phyloP scores from a whole-genome alignment of 1,139 yeast species.

The Saccharomyces pastorianus region DNA sequence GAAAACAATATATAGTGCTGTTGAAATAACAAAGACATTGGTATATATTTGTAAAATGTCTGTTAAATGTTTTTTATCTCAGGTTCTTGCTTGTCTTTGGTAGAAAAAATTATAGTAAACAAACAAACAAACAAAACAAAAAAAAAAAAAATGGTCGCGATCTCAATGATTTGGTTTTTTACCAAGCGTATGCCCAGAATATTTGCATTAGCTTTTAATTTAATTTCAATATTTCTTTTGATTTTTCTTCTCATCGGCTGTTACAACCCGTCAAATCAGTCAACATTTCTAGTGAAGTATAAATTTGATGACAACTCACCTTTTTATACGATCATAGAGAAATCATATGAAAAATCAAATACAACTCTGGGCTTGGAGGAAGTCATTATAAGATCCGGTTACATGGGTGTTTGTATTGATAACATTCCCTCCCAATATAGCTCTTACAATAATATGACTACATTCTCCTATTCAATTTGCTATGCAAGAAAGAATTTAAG shows the following conservation, averaged over 20 bases:
- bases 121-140: not conserved
- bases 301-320: conserved; percentile 23
- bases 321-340: conserved; percentile 21
- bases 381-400: conserved; percentile 25
- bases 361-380: conserved; percentile 21
- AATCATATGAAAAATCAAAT: conserved; percentile 16
- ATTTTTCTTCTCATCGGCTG: conserved; percentile 29
- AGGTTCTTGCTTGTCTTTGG: not conserved
- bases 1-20: not conserved
- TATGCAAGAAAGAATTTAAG: conserved; percentile 23
- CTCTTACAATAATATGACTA: conserved; percentile 7
- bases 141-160: conserved; percentile 10
- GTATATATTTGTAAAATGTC: not conserved
- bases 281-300: conserved; percentile 25
- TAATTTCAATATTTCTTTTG: conserved; percentile 25
- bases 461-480: conserved; percentile 14
- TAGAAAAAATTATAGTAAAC: not conserved
- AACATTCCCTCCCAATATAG: conserved; percentile 22
- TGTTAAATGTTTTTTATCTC: no score
- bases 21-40: not conserved
- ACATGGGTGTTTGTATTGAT: conserved; percentile 29
- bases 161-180: conserved; percentile 18
- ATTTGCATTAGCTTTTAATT: conserved; percentile 20
- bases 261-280: conserved; percentile 19
- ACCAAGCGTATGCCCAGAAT: conserved; percentile 26